phyloP scores from a whole-genome alignment of 352 stramenopile species.

The Phytopythium litorale region DNA sequence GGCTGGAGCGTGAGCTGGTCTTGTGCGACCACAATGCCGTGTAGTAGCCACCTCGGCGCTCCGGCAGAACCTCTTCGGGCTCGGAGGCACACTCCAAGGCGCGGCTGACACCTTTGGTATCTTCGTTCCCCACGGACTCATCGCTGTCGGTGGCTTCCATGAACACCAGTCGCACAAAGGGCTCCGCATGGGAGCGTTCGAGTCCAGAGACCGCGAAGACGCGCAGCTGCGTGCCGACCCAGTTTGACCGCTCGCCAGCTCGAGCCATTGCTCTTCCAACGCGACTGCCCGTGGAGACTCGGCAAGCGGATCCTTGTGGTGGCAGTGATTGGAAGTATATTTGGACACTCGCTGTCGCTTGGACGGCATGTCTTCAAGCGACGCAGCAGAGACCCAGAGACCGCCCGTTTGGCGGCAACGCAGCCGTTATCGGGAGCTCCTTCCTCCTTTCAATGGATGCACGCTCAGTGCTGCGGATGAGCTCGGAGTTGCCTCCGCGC shows the following conservation, averaged over 20 bases:
- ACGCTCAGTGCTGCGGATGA: too few relatives aligned
- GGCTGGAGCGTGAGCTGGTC: background rate
- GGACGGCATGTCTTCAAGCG: background rate
- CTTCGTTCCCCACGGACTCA: slow-evolving; percentile 7
- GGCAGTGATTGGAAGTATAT: background rate
- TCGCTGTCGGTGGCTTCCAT: slow-evolving; percentile 9
- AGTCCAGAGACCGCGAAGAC: slow-evolving; percentile 35
- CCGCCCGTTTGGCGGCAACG: background rate
- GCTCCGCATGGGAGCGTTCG: slow-evolving; percentile 32
- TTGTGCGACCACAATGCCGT: slow-evolving; percentile 31
- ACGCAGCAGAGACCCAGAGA: background rate
- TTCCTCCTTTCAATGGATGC: background rate
- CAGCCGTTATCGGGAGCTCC: background rate
- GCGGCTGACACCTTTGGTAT: slow-evolving; percentile 7
- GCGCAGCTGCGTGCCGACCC: slow-evolving; percentile 4
- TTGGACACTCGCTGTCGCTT: background rate
- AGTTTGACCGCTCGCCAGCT: background rate
- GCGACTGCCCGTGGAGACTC: background rate
- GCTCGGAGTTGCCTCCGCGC: background rate
- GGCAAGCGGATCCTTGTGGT: background rate
- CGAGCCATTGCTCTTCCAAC: background rate
- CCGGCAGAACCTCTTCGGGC: background rate
- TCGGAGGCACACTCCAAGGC: background rate
- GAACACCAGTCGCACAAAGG: slow-evolving; percentile 50
- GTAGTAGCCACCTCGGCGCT: slow-evolving; percentile 6